Evolutionary conservation across 768 basidiomycete species (phyloP).

Genomic region (Ramaria sp.): DNA sequence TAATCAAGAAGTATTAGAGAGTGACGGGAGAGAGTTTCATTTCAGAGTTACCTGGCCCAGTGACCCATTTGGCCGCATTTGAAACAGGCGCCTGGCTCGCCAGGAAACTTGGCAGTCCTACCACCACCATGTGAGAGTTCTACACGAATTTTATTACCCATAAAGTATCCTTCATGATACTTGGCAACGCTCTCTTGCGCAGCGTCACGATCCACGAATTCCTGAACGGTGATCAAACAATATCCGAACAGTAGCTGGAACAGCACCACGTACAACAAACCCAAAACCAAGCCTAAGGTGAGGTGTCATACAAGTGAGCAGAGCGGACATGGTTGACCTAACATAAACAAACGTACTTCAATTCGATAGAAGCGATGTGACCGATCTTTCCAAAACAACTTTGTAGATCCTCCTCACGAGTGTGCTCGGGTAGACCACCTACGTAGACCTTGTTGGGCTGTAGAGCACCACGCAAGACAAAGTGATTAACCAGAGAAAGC

Average conservation of each 20-base stretch:
- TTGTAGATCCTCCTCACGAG: slow-evolving; percentile 74
- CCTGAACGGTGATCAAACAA: slow-evolving; percentile 32
- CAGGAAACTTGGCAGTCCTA: slow-evolving; percentile 66
- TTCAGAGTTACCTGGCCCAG: slow-evolving; percentile 56
- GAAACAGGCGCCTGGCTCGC: slow-evolving; percentile 85
- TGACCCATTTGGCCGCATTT: slow-evolving; percentile 79
- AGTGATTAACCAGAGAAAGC: slow-evolving; percentile 39
- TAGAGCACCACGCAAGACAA: slow-evolving; percentile 58
- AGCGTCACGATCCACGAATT: slow-evolving; percentile 72
- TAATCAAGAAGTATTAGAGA: slow-evolving; percentile 18
- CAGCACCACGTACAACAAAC: slow-evolving; percentile 59
- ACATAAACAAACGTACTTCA: slow-evolving; percentile 52
- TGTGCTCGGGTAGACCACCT: slow-evolving; percentile 81
- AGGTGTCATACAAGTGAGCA: background rate
- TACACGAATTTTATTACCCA: slow-evolving; percentile 88
- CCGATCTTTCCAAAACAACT: slow-evolving; percentile 84
- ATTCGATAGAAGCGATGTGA: slow-evolving; percentile 60
- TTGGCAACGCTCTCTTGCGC: slow-evolving; percentile 83
- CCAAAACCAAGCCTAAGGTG: slow-evolving; percentile 67
- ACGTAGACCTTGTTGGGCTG: slow-evolving; percentile 93
- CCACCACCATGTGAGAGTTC: slow-evolving; percentile 81
- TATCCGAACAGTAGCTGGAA: background rate
- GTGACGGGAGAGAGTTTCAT: slow-evolving; percentile 24
- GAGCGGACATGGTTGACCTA: background rate
- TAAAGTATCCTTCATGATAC: slow-evolving; percentile 82